A percentile compares a stretch with the other conserved stretches of the same genome.
Conservation (phyloP, 1,139 yeast species). For the Pichia sp. region DNA sequence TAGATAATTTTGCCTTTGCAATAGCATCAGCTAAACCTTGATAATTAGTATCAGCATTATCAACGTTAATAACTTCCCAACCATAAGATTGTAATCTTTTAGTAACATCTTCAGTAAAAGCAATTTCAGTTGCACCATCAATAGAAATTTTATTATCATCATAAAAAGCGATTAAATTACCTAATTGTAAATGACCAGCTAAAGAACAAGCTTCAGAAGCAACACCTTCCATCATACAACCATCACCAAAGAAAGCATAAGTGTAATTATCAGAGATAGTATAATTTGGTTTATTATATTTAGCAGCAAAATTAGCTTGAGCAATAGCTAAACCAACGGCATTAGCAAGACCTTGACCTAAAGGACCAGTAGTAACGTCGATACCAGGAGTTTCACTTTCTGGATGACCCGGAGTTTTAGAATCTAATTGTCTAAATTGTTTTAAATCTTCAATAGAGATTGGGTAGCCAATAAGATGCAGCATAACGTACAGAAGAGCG, state of each 20-base stretch:
- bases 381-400: constrained; percentile 83
- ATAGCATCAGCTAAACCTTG: constrained; percentile 70
- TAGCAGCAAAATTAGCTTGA: constrained; percentile 86
- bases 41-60: constrained; percentile 77
- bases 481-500: constrained; percentile 79
- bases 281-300: constrained; percentile 84
- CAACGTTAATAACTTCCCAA: constrained; percentile 81
- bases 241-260: constrained; percentile 88
- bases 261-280: constrained; percentile 65
- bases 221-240: constrained; percentile 98
- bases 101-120: constrained; percentile 92
- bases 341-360: constrained; percentile 96
- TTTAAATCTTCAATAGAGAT: constrained; percentile 81
- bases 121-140: constrained; percentile 86
- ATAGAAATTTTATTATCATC: constrained; percentile 97
- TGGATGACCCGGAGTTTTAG: constrained; percentile 98
- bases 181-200: constrained; percentile 95
- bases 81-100: constrained; percentile 89
- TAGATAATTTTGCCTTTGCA: constrained; percentile 55
- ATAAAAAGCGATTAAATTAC: constrained; percentile 92
- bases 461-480: constrained; percentile 83
- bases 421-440: constrained; percentile 82
- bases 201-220: constrained; percentile 89
- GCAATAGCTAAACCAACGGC: constrained; percentile 98
- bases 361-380: constrained; percentile 98